Evolutionary conservation across 129 eudicot species (phyloP).

Genomic region (Rutidosis leptorrhynchoides): DNA sequence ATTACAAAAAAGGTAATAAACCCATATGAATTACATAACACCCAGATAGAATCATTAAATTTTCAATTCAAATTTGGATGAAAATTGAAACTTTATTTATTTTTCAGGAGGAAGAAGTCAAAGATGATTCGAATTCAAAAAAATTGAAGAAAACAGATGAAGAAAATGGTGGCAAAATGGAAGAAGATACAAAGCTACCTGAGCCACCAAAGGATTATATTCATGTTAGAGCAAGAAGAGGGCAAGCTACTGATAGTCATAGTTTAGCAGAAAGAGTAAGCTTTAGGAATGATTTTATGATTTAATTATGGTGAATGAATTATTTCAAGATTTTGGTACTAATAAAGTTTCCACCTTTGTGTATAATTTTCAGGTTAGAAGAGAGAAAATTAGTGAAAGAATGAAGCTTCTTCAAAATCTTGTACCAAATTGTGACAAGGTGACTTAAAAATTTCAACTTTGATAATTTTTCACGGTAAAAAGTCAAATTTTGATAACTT

Average conservation of each 20-base stretch:
- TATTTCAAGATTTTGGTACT: conserved; percentile 14
- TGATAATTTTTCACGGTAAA: not conserved
- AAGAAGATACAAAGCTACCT: conserved; percentile 33
- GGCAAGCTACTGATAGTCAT: conserved; percentile 97
- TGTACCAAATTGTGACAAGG: conserved; percentile 96
- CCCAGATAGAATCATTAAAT: not conserved
- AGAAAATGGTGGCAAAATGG: conserved; percentile 36
- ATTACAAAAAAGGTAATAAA: conserved; percentile 33
- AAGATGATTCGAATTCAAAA: conserved; percentile 40
- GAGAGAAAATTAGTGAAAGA: conserved; percentile 89
- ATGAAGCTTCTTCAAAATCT: conserved; percentile 97
- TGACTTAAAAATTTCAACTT: conserved; percentile 27
- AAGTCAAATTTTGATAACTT: not conserved
- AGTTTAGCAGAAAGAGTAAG: conserved; percentile 95
- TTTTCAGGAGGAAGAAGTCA: conserved; percentile 49
- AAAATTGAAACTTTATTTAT: not conserved
- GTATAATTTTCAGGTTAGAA: conserved; percentile 53
- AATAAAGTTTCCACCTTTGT: not conserved
- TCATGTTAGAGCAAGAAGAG: conserved; percentile 92
- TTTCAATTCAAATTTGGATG: not conserved
- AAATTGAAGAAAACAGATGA: conserved; percentile 40
- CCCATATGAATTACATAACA: not conserved
- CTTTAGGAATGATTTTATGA: not conserved
- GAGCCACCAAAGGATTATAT: conserved; percentile 41
- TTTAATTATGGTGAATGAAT: not conserved